Evolutionary conservation across 805 yeast genomes (phyloP), one percentile per base, ranked within the genome.

Genomic region (Wickerhamomyces sydowiorum): DNA sequence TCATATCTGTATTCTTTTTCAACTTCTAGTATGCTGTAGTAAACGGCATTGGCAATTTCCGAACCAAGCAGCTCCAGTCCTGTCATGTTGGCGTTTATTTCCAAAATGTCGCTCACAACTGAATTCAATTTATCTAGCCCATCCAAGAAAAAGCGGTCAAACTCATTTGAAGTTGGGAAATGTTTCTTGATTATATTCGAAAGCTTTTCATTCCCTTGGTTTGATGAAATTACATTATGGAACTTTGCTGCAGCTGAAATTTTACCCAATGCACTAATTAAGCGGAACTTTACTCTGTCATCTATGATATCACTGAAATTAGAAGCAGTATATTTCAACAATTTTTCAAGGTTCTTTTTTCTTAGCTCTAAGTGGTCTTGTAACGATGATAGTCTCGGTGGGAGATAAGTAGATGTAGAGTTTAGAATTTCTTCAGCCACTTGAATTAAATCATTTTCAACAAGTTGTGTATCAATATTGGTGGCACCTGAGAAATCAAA

Each of bases 361-460:
- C 95, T 74, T 40, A 72, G 60, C 4, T 59, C 61, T 29, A 86
- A 64, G 43, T 77, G 81, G 15, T 71, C 74, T 8, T 63, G 67
- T 10, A 80, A 51, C 2, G 81, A 70, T 1, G 80, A 71, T 10
- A 73, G 61, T 33, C 71, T 61, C 3, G 75, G 67, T 4, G 87
- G 80, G 17, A 82, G 63, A 49, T 79, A 82, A 6, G 67, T 61
- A 0, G 86, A 78, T 1, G 65, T 63, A 5, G 87, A 77, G 17
- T 62, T 54, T 24, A 84, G 54, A 9, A 90, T 72, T 45, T 84
- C 90, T 13, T 66, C 53, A 2, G 76, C 63, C 4, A 86, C 73
- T 6, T 62, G 52, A 2, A 59, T 46, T 4, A 84, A 59, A n/a
- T 90, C 80, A 3, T 49, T 46, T 46, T 75, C 79, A 18, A 80